Percentiles rank a stretch among this genome's conserved stretches.
phyloP scores from a whole-genome alignment of 768 basidiomycete genomes.

The Suillus spraguei region DNA sequence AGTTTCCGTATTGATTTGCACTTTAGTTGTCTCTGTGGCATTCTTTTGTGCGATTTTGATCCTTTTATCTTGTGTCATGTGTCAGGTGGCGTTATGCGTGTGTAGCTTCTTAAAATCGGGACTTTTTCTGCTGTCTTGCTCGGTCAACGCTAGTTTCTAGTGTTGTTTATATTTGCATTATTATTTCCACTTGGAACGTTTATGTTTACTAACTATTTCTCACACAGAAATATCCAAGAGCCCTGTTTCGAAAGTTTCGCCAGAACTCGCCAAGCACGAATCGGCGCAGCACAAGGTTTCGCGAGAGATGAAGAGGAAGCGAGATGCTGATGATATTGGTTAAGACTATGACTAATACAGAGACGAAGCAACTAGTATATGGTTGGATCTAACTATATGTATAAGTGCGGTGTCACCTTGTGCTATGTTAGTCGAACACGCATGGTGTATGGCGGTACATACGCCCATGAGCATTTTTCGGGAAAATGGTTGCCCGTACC shows the following conservation, averaged over 20 bases:
- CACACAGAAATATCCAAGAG: conserved; percentile 87
- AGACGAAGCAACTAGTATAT: not conserved
- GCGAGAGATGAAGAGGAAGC: conserved; percentile 93
- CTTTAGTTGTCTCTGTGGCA: not conserved
- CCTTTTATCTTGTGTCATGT: not conserved
- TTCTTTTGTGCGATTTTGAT: not conserved
- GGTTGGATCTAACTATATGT: not conserved
- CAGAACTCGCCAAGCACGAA: conserved; percentile 90
- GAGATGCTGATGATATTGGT: conserved; percentile 78
- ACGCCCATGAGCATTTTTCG: not conserved
- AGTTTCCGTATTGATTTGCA: not conserved
- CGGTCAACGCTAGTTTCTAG: not conserved
- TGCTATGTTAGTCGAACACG: not conserved
- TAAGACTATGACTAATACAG: conserved; percentile 23
- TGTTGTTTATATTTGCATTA: not conserved
- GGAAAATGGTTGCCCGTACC: not conserved
- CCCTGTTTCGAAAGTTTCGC: conserved; percentile 86
- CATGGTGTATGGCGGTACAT: not conserved
- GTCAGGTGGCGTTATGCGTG: not conserved
- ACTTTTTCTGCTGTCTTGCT: not conserved
- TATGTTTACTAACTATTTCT: conserved; percentile 18
- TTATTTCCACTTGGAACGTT: not conserved
- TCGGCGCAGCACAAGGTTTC: conserved; percentile 90
- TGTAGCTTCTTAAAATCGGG: not conserved
- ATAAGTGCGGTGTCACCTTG: not conserved